Conservation (phyloP, 352 stramenopile genomes). For the Plasmopara viticola region DNA sequence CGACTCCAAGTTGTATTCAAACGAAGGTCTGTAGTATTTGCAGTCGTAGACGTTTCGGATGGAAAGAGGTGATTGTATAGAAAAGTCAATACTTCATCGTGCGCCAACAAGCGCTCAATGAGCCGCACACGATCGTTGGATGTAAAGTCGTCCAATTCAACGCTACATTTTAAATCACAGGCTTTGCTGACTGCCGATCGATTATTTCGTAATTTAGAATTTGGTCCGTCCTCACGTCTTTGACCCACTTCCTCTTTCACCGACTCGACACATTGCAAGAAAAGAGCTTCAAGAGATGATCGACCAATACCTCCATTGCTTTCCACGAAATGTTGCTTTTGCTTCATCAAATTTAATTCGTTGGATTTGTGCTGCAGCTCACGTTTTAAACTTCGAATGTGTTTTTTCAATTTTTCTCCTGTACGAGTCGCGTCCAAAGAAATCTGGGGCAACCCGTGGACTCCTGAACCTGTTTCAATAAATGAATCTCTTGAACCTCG, state of each 20-base stretch:
- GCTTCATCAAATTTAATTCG: slow-evolving; percentile 35
- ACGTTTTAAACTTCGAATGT: slow-evolving; percentile 58
- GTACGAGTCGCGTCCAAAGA: slow-evolving; percentile 23
- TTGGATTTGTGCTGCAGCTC: slow-evolving; percentile 57
- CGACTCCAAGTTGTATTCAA: slow-evolving; percentile 14
- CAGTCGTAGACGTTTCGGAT: slow-evolving; percentile 12
- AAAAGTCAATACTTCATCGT: slow-evolving; percentile 74
- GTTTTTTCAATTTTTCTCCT: slow-evolving; percentile 62
- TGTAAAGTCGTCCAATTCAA: slow-evolving; percentile 69
- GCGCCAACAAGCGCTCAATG: slow-evolving; percentile 67
- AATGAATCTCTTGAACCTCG: slow-evolving; percentile 15
- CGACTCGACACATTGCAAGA: slow-evolving; percentile 74
- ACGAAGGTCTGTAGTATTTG: slow-evolving; percentile 1
- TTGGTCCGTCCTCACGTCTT: slow-evolving; percentile 22
- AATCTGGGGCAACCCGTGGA: slow-evolving; percentile 28
- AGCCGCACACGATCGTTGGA: slow-evolving; percentile 56
- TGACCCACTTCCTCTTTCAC: slow-evolving; percentile 71
- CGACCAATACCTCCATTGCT: slow-evolving; percentile 28
- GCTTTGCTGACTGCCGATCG: slow-evolving; percentile 9
- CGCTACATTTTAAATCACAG: slow-evolving; percentile 17
- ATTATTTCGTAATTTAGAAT: slow-evolving; percentile 5
- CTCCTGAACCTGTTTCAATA: background rate
- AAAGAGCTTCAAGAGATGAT: slow-evolving; percentile 65
- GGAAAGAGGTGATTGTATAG: slow-evolving; percentile 77
- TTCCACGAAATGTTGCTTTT: slow-evolving; percentile 31